A percentile compares a stretch with the other conserved stretches of the same genome.
Evolutionary conservation across 2,329 filamentous ascomycete species (phyloP).

Genomic region (Fusarium pilosicola): DNA sequence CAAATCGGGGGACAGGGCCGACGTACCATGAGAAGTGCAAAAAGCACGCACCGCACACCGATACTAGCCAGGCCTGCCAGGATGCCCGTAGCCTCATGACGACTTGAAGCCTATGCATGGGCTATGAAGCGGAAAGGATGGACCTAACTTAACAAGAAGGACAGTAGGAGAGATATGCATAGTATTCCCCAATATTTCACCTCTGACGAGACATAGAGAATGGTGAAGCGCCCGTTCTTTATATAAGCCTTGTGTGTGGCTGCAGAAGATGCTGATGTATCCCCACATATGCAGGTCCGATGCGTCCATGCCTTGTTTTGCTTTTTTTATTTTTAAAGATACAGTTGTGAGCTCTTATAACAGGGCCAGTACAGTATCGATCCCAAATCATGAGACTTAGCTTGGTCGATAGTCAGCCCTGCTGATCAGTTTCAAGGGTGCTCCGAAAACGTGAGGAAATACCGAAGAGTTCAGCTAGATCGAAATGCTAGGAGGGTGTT

Average conservation of each 20-base stretch:
- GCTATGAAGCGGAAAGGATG: constrained; percentile 2
- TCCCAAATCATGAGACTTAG: background rate
- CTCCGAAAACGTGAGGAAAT: background rate
- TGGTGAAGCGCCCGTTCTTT: constrained; percentile 7
- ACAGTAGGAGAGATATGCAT: background rate
- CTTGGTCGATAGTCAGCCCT: background rate
- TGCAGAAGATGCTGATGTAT: constrained; percentile 20
- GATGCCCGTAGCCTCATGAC: constrained; percentile 33
- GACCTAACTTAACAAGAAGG: background rate
- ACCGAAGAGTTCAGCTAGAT: constrained; percentile 6
- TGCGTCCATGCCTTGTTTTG: constrained; percentile 10
- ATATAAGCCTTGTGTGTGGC: constrained; percentile 29
- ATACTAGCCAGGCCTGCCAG: constrained; percentile 29
- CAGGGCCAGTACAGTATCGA: background rate
- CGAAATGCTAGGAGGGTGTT: constrained; percentile 5
- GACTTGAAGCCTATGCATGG: background rate
- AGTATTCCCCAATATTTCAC: constrained; percentile 7
- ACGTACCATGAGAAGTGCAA: constrained; percentile 10
- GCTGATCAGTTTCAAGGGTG: background rate
- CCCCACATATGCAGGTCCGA: constrained; percentile 38
- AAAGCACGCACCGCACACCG: constrained; percentile 37
- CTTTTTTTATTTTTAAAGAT: background rate
- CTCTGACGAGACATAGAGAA: constrained; percentile 14
- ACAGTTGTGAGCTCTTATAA: background rate
- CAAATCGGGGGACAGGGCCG: constrained; percentile 40